Percentiles rank a stretch among this genome's conserved stretches.
Evolutionary conservation across 768 basidiomycete genomes (phyloP).

Genomic region (Chalciporus chontae): DNA sequence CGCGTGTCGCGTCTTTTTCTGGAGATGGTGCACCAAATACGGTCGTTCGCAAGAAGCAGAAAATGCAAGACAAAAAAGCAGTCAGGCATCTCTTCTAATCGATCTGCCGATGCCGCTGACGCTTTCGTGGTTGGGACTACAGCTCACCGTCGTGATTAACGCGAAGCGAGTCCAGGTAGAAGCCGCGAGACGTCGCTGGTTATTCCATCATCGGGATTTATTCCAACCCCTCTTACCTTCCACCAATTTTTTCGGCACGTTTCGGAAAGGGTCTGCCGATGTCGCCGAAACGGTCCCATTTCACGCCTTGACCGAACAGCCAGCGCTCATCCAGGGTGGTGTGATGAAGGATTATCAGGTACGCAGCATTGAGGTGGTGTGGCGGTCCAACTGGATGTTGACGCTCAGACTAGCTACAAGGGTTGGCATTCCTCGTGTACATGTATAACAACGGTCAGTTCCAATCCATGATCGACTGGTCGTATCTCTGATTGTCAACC

Average conservation of each 20-base stretch:
- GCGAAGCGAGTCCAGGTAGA: slow-evolving; percentile 38
- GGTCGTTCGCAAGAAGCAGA: slow-evolving; percentile 28
- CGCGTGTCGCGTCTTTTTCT: slow-evolving; percentile 8
- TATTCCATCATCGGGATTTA: slow-evolving; percentile 40
- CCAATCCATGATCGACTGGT: background rate
- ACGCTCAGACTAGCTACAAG: slow-evolving; percentile 42
- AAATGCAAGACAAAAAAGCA: slow-evolving; percentile 37
- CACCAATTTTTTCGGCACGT: slow-evolving; percentile 36
- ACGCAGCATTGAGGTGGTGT: slow-evolving; percentile 2
- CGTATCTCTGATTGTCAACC: background rate
- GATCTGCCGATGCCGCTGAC: background rate
- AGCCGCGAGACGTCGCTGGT: slow-evolving; percentile 42
- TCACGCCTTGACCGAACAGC: slow-evolving; percentile 44
- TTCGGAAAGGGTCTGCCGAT: slow-evolving; percentile 32
- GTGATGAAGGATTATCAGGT: slow-evolving; percentile 74
- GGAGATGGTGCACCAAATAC: background rate
- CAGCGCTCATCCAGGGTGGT: slow-evolving; percentile 48
- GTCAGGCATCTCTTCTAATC: slow-evolving; percentile 23
- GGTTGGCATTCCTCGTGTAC: slow-evolving; percentile 60
- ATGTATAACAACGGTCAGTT: slow-evolving; percentile 63
- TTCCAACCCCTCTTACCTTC: slow-evolving; percentile 47
- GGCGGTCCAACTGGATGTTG: background rate
- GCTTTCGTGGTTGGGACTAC: background rate
- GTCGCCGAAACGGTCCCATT: slow-evolving; percentile 32
- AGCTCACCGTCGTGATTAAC: slow-evolving; percentile 42